These are phyloP conservation scores for Takakia lepidozioides DNA, from an alignment of 225 moss, liverwort and hornwort species.

Conservation along the genomic window DNA sequence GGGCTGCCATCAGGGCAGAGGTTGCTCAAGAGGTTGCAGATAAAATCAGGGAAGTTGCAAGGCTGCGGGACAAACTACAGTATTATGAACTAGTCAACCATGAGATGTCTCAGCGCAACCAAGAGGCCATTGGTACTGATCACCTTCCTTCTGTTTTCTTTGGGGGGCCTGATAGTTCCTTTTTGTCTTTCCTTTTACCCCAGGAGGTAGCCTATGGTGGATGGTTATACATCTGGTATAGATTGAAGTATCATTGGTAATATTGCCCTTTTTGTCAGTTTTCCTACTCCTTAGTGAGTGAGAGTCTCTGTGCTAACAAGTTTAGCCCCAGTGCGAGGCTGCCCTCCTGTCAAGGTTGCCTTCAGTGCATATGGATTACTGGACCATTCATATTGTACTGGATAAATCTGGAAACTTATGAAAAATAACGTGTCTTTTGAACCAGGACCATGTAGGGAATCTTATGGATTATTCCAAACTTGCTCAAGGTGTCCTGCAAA, in stretches of 20 bases:
- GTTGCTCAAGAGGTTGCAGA: slow-evolving; percentile 72
- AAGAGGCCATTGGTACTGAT: slow-evolving; percentile 76
- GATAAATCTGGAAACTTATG: no score
- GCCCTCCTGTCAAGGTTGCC: no score
- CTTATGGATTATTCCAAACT: no score
- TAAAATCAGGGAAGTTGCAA: slow-evolving; percentile 78
- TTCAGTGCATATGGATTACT: no score
- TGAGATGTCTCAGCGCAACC: slow-evolving; percentile 95
- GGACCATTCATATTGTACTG: no score
- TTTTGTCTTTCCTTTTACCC: background rate
- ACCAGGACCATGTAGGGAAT: no score
- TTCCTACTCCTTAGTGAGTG: background rate
- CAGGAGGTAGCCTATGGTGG: background rate
- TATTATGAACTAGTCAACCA: slow-evolving; percentile 91
- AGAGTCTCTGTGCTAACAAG: background rate
- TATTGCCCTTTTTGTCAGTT: background rate
- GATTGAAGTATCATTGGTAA: background rate
- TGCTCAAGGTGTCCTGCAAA: no score
- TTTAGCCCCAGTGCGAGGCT: background rate
- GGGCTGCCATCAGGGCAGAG: slow-evolving; percentile 75
- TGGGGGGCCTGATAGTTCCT: background rate
- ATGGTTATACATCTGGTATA: background rate
- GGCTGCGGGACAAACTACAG: slow-evolving; percentile 85
- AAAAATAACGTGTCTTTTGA: no score
- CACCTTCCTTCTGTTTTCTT: slow-evolving; percentile 1